A percentile compares a stretch with the other conserved stretches of the same genome.
These are phyloP conservation scores for Linum trigynum DNA, from an alignment of 345 rosid species.

Conservation along the genomic window DNA sequence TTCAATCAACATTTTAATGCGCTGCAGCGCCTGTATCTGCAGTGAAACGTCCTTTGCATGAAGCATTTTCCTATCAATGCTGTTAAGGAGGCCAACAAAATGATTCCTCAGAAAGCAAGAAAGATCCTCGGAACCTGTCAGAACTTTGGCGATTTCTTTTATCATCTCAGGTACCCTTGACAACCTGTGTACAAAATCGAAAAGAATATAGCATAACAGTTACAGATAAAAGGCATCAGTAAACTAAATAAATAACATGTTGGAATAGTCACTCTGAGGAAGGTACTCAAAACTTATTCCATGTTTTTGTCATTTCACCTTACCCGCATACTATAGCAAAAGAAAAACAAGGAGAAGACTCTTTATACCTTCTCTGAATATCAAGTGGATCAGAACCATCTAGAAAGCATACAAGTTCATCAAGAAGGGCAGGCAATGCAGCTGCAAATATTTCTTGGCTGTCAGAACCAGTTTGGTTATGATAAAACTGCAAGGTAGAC, in stretches of 20 bases:
- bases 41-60: conserved; percentile 58
- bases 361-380: conserved; percentile 59
- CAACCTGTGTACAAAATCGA: conserved; percentile 45
- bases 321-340: not conserved
- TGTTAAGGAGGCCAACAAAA: conserved; percentile 93
- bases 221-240: not conserved
- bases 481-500: conserved; percentile 75
- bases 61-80: conserved; percentile 86
- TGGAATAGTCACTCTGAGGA: not conserved
- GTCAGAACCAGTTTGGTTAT: conserved; percentile 68
- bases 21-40: conserved; percentile 86
- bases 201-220: not conserved
- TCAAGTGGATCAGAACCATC: conserved; percentile 65
- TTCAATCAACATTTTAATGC: conserved; percentile 78
- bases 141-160: conserved; percentile 67
- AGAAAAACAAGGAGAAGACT: not conserved
- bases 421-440: conserved; percentile 87
- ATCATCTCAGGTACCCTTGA: conserved; percentile 67
- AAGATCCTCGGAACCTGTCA: conserved; percentile 72
- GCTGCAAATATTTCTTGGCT: conserved; percentile 86
- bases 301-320: not conserved
- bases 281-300: not conserved
- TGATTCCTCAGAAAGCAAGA: conserved; percentile 82
- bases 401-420: conserved; percentile 81
- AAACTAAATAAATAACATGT: too few relatives aligned